Conservation (phyloP, 208 protist species). For the Acanthamoeba triangularis region DNA sequence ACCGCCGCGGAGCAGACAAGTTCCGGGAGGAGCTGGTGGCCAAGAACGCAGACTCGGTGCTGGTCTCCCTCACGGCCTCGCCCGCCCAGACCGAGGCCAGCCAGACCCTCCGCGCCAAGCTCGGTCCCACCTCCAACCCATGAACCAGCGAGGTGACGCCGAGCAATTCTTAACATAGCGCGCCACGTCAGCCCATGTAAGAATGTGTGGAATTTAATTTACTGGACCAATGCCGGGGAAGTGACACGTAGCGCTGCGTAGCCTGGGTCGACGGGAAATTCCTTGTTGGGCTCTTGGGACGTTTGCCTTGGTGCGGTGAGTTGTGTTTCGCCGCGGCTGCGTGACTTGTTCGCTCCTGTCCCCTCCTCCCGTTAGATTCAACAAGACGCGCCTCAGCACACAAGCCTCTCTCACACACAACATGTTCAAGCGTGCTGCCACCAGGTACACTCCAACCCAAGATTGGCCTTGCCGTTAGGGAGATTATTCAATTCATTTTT, state of each 20-base stretch:
- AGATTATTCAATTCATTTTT: neutral
- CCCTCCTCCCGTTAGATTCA: neutral
- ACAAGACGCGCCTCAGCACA: neutral
- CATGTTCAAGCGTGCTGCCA: constrained; percentile 24
- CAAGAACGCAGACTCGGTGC: neutral
- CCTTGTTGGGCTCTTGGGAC: neutral
- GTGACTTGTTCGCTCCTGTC: neutral
- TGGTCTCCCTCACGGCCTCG: neutral
- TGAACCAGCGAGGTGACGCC: too few species aligned
- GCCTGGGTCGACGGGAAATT: too few species aligned
- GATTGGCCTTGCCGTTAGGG: neutral
- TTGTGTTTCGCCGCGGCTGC: neutral
- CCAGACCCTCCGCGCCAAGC: constrained; percentile 42
- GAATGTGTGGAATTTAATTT: neutral
- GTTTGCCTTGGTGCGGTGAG: neutral
- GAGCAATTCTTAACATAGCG: too few species aligned
- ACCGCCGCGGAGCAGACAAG: neutral
- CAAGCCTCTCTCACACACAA: neutral
- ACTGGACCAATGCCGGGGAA: too few species aligned
- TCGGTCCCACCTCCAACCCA: neutral
- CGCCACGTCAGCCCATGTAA: too few species aligned
- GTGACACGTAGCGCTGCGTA: too few species aligned
- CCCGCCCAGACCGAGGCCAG: constrained; percentile 37
- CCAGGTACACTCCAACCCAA: neutral
- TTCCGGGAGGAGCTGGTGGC: neutral